Evolutionary conservation across 2,329 filamentous ascomycete species (phyloP).

Genomic region (Bretziella fagacearum): DNA sequence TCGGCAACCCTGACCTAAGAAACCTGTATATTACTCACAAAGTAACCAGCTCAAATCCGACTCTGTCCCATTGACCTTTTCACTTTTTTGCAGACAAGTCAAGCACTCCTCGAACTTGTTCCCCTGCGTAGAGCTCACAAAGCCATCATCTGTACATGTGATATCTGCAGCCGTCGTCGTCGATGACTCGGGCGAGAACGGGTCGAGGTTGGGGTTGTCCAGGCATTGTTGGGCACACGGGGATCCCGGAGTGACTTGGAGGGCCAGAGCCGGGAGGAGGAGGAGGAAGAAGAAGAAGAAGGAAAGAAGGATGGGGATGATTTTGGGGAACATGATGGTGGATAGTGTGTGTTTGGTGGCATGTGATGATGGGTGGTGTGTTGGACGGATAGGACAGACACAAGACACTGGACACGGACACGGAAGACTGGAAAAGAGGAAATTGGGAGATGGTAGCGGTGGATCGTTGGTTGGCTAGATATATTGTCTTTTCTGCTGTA

Average conservation of each 20-base stretch:
- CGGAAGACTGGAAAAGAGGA: no score
- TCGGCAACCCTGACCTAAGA: neutral
- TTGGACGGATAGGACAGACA: no score
- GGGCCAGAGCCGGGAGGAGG: slow-evolving; percentile 16
- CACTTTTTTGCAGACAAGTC: slow-evolving; percentile 30
- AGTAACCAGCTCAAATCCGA: slow-evolving; percentile 30
- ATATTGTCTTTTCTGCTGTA: no score
- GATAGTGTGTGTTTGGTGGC: no score
- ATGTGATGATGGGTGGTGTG: no score
- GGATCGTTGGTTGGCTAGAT: no score
- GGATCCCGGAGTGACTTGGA: slow-evolving; percentile 35
- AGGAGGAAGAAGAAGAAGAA: neutral
- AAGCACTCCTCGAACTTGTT: slow-evolving; percentile 32
- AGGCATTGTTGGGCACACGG: slow-evolving; percentile 32
- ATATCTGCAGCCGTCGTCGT: slow-evolving; percentile 31
- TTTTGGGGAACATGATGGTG: neutral
- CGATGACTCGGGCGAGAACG: slow-evolving; percentile 22
- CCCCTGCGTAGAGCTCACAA: slow-evolving; percentile 23
- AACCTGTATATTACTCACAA: no score
- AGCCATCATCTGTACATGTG: slow-evolving; percentile 28
- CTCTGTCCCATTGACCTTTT: slow-evolving; percentile 24
- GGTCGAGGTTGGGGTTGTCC: slow-evolving; percentile 22
- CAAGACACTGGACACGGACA: no score
- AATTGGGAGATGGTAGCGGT: no score
- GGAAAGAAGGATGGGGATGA: neutral